Base-by-base conservation (phyloP, 257 asterid genomes). In the Gentiana straminea region DNA sequence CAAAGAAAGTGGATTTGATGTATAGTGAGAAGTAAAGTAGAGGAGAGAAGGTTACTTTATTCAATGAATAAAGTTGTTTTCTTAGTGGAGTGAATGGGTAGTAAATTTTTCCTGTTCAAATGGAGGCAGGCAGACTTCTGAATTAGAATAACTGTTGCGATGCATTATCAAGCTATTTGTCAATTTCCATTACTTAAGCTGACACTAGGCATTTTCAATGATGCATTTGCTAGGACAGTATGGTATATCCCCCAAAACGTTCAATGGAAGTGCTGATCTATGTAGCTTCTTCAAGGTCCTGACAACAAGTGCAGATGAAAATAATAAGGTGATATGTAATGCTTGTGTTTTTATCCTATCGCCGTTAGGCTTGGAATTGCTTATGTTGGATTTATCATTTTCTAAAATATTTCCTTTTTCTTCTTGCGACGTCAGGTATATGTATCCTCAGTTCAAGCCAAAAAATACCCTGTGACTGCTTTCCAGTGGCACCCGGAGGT, bases 401-500 rank as follows among this genome's bases (percentile, higher is more conserved):
- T 7, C 46, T 41, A 41, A 41, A 4, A 41, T 4, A 41, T 41
- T 41, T 35, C 46, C 41, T 51, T 49, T 8, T 13, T 12, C 2
- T 56, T 10, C n/a, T 36, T 58, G 48, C 58, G 69, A 46, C 71
- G 51, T 73, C 68, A 91, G 98, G 81, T 73, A 45, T 91, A 84
- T 64, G 94, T 87, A 59, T 91, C 98, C 35, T 82, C 97, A 34
- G 86, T 81, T 61, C 76, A 78, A 76, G 97, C 86, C 45, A 79
- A 62, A 57, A 66, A 54, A 63, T 91, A 87, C 58, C 98, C 98
- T 33, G 81, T 91, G 41, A 78, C 94, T 68, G 97, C 86, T 69
- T 76, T 83, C 68, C 98, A 87, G 65, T 91, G 96, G 96, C 95
- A 91, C 62, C 98, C 98, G 39, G 98, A 87, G 97, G 97, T 91